A percentile compares a stretch with the other conserved stretches of the same genome.
These are phyloP conservation scores for Conticribra weissflogii DNA, from an alignment of 108 stramenopile genomes.

Conservation along the genomic window DNA sequence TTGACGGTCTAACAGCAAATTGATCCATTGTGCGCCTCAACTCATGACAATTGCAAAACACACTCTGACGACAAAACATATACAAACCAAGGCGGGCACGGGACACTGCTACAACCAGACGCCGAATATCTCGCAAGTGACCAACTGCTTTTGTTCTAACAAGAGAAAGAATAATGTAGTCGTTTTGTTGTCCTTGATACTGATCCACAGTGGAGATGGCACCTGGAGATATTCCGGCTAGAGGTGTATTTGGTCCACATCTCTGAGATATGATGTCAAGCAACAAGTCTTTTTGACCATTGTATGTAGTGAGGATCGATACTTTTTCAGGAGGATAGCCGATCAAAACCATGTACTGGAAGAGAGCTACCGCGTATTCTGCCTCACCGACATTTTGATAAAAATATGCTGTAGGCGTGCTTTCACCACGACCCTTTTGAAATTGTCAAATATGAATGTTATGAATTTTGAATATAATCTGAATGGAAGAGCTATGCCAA, in stretches of 20 bases:
- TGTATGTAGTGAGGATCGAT: constrained; percentile 97
- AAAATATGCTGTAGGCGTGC: constrained; percentile 88
- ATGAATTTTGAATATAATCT: too few relatives aligned
- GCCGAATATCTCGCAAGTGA: constrained; percentile 95
- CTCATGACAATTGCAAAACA: constrained; percentile 80
- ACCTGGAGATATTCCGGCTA: constrained; percentile 70
- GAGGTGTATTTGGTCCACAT: constrained; percentile 81
- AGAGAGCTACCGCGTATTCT: constrained; percentile 96
- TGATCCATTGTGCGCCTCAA: constrained; percentile 73
- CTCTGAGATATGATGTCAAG: constrained; percentile 87
- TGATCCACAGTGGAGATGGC: constrained; percentile 93
- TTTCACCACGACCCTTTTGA: constrained; percentile 76
- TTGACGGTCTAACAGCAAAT: constrained; percentile 53
- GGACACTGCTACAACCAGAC: constrained; percentile 95
- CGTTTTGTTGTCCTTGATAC: constrained; percentile 98
- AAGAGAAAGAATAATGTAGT: constrained; percentile 93
- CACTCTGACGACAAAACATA: constrained; percentile 77
- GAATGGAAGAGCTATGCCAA: too few relatives aligned
- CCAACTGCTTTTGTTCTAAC: constrained; percentile 94
- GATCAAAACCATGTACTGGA: constrained; percentile 97
- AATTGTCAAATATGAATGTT: too few relatives aligned
- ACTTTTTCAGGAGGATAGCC: constrained; percentile 95
- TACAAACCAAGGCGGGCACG: constrained; percentile 97
- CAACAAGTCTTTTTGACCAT: constrained; percentile 95
- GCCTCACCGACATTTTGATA: constrained; percentile 99